phyloP scores from a whole-genome alignment of 148 eudicot species.

The Camellia japonica region DNA sequence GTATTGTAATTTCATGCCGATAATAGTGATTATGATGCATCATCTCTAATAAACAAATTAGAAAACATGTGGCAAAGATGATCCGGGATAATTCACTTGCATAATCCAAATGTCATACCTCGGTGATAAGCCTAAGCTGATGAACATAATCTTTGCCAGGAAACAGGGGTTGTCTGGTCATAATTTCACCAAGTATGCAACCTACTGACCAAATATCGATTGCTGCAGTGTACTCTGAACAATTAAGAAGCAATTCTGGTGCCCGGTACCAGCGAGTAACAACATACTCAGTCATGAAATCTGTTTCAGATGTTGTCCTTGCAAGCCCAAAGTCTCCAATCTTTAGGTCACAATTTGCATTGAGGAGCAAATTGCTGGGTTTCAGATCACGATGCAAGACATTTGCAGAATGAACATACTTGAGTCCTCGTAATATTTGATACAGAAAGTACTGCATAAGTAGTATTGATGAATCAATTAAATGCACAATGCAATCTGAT shows the following conservation, averaged over 20 bases:
- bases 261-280: slow-evolving; percentile 94
- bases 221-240: slow-evolving; percentile 81
- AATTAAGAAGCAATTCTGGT: slow-evolving; percentile 78
- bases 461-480: neutral
- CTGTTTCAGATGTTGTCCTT: slow-evolving; percentile 82
- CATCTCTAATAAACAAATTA: too few relatives aligned
- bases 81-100: neutral
- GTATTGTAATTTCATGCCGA: neutral
- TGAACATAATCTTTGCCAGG: slow-evolving; percentile 83
- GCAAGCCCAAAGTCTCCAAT: slow-evolving; percentile 90
- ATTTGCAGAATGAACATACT: slow-evolving; percentile 80
- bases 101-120: slow-evolving; percentile 43
- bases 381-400: slow-evolving; percentile 89
- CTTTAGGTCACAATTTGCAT: slow-evolving; percentile 88
- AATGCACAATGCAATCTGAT: neutral
- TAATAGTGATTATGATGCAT: too few relatives aligned
- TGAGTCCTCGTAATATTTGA: slow-evolving; percentile 78
- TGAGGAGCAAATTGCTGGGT: slow-evolving; percentile 80
- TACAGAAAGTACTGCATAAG: slow-evolving; percentile 75
- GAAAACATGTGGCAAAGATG: neutral
- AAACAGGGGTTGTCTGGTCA: slow-evolving; percentile 72
- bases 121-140: slow-evolving; percentile 76
- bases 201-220: slow-evolving; percentile 96
- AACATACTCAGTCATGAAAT: slow-evolving; percentile 87
- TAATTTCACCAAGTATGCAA: slow-evolving; percentile 81